These are phyloP conservation scores for Colletotrichum spaethianum DNA, from an alignment of 2,329 filamentous ascomycete genomes.

Conservation along the genomic window DNA sequence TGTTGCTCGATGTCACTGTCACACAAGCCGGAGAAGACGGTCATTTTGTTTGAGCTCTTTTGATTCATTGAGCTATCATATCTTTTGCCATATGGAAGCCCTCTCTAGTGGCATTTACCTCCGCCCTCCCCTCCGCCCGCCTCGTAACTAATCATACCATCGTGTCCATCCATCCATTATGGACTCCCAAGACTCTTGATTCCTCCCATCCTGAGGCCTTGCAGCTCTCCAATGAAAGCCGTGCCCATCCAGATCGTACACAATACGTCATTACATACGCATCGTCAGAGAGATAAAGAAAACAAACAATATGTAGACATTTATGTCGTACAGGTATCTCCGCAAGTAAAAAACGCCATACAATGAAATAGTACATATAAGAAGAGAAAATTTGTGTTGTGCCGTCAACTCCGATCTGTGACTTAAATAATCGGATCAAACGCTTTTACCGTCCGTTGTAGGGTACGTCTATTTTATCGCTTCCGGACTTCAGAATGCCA, in stretches of 20 bases:
- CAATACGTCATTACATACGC: conserved; percentile 6
- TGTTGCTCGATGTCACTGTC: not conserved
- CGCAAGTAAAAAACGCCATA: conserved; percentile 39
- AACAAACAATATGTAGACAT: conserved; percentile 41
- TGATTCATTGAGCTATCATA: conserved; percentile 28
- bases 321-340: conserved; percentile 41
- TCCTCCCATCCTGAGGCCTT: not conserved
- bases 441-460: conserved; percentile 38
- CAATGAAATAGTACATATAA: conserved; percentile 41
- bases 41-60: conserved; percentile 20
- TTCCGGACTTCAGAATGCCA: conserved; percentile 44
- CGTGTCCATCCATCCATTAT: conserved; percentile 8
- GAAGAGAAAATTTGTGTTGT: conserved; percentile 35
- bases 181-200: not conserved
- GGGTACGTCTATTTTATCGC: conserved; percentile 13
- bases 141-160: conserved; percentile 30
- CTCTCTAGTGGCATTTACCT: conserved; percentile 17
- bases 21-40: not conserved
- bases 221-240: conserved; percentile 20
- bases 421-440: conserved; percentile 19
- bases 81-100: conserved; percentile 7
- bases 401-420: conserved; percentile 38
- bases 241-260: conserved; percentile 22
- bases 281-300: conserved; percentile 27
- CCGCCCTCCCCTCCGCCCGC: conserved; percentile 19